Percentiles rank a stretch among this genome's conserved stretches.
phyloP scores from a whole-genome alignment of 768 basidiomycete genomes.

The Chalciporus pseudorubinellus region DNA sequence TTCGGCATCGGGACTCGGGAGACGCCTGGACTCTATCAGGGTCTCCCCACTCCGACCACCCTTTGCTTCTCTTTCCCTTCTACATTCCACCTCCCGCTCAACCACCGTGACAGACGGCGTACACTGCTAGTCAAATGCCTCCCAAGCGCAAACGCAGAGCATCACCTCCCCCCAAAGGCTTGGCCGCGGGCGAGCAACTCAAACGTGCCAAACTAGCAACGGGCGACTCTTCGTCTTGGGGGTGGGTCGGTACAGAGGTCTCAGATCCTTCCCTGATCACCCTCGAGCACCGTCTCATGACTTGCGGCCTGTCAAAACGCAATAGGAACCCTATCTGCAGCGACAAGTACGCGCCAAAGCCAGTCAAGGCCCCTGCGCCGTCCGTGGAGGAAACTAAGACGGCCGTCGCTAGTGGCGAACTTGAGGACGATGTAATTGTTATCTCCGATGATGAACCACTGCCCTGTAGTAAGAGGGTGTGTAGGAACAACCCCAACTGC shows the following conservation, averaged over 20 bases:
- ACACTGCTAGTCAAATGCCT: conserved; percentile 40
- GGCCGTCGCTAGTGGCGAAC: conserved; percentile 38
- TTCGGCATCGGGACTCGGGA: conserved; percentile 26
- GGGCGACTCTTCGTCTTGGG: conserved; percentile 57
- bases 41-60: conserved; percentile 9
- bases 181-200: conserved; percentile 60
- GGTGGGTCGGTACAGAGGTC: conserved; percentile 75
- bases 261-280: conserved; percentile 57
- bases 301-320: conserved; percentile 62
- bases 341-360: conserved; percentile 48
- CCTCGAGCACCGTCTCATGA: conserved; percentile 57
- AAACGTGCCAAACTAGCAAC: conserved; percentile 54
- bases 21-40: conserved; percentile 9
- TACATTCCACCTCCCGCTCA: conserved; percentile 4
- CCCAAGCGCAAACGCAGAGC: conserved; percentile 57
- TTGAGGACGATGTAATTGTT: conserved; percentile 62
- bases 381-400: conserved; percentile 8
- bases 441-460: conserved; percentile 65
- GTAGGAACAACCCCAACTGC: conserved; percentile 80
- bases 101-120: not conserved
- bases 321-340: conserved; percentile 53
- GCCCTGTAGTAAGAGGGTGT: conserved; percentile 58
- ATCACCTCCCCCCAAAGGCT: conserved; percentile 47
- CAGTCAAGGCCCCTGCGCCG: conserved; percentile 15
- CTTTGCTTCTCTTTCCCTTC: conserved; percentile 8